Evolutionary conservation across 2,329 filamentous ascomycete genomes (phyloP).

Genomic region (Trichoderma guizhouense): DNA sequence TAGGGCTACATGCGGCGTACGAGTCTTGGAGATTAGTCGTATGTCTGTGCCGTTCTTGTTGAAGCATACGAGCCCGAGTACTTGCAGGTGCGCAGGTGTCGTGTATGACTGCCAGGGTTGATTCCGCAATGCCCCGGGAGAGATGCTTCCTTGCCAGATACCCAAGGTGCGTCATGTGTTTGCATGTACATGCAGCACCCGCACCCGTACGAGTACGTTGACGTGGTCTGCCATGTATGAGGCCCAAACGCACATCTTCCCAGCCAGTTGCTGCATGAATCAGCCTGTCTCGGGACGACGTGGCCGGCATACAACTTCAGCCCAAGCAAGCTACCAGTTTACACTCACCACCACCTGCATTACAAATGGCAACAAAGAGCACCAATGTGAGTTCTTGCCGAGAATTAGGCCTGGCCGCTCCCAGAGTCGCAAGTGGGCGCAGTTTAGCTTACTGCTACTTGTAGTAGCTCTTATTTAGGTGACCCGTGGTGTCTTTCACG

Average conservation of each 20-base stretch:
- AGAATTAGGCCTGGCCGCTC: neutral
- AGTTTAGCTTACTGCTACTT: neutral
- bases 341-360: neutral
- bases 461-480: neutral
- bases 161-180: neutral
- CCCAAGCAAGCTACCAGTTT: neutral
- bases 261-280: slow-evolving; percentile 2
- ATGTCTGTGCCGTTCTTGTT: neutral
- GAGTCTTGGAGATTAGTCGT: neutral
- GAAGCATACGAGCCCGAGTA: neutral
- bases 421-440: neutral
- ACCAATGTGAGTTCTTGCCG: neutral
- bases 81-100: neutral
- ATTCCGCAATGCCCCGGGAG: neutral
- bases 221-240: neutral
- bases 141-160: neutral
- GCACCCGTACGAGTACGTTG: neutral
- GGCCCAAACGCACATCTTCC: neutral
- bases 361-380: neutral
- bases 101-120: neutral
- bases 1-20: slow-evolving; percentile 11
- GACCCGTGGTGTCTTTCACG: neutral
- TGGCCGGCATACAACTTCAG: neutral
- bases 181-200: neutral
- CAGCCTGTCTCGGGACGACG: neutral